phyloP scores from a whole-genome alignment of 331 rosid genomes.

The Malus hybrid region DNA sequence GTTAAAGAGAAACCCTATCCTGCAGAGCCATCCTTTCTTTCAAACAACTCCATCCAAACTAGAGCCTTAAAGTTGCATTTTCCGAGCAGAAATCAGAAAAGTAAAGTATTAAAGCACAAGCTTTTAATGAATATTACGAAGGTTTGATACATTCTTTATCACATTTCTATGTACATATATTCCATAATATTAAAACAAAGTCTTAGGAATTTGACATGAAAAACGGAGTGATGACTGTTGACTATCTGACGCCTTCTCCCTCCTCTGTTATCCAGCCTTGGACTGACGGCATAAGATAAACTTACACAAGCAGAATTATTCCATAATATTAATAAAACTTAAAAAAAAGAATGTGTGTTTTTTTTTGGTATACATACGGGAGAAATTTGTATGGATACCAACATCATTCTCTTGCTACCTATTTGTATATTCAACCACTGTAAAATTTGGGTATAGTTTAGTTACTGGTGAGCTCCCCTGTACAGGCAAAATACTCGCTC shows the following conservation, averaged over 20 bases:
- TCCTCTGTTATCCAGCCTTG: too few species aligned
- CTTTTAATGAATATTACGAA: neutral
- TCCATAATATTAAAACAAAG: neutral
- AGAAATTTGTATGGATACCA: neutral
- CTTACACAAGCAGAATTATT: too few species aligned
- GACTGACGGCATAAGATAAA: too few species aligned
- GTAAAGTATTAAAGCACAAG: neutral
- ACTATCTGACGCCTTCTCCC: too few species aligned
- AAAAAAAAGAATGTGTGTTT: neutral
- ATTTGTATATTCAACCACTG: neutral
- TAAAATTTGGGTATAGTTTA: constrained; percentile 13
- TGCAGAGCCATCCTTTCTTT: too few species aligned
- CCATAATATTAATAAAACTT: neutral
- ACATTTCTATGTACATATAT: neutral
- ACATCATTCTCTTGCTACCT: neutral
- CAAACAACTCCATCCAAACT: too few species aligned
- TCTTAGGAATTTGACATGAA: too few species aligned
- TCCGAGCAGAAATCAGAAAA: neutral
- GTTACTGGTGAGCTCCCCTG: constrained; percentile 59
- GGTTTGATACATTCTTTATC: neutral
- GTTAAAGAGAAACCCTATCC: too few species aligned
- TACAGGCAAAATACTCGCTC: constrained; percentile 59
- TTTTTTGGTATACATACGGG: neutral
- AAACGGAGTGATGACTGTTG: too few species aligned
- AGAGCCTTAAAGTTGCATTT: neutral